Percentiles rank a stretch among this genome's conserved stretches.
phyloP scores from a whole-genome alignment of 345 rosid genomes.

The Citrus cavaleriei region DNA sequence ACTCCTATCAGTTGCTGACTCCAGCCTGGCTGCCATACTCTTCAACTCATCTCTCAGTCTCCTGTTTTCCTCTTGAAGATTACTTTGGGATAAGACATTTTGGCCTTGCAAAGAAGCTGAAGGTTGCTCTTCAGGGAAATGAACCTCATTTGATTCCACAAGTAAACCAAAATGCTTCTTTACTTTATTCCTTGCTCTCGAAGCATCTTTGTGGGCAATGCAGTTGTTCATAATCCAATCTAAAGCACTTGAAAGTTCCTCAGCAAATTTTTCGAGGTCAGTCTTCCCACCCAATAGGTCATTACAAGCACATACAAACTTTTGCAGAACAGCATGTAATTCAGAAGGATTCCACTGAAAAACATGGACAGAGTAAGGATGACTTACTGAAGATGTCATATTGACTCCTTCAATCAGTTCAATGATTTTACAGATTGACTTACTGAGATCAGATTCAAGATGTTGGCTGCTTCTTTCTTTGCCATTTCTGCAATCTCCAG shows the following conservation, averaged over 20 bases:
- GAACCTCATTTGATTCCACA: constrained; percentile 15
- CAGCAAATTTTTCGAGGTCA: constrained; percentile 30
- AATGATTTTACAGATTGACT: constrained; percentile 42
- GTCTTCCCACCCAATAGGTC: constrained; percentile 33
- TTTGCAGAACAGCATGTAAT: constrained; percentile 29
- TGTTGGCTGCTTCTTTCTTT: constrained; percentile 15
- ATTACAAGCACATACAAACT: constrained; percentile 32
- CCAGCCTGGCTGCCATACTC: constrained; percentile 37
- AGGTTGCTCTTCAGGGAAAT: constrained; percentile 16
- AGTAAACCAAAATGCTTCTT: constrained; percentile 42
- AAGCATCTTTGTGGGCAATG: constrained; percentile 29
- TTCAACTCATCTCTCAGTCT: constrained; percentile 40
- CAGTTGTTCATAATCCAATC: constrained; percentile 45
- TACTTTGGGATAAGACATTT: constrained; percentile 2
- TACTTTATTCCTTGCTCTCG: constrained; percentile 56
- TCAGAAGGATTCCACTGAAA: constrained; percentile 46
- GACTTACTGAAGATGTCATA: constrained; percentile 9
- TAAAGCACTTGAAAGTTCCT: constrained; percentile 35
- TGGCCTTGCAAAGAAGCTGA: constrained; percentile 6
- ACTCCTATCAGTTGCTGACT: constrained; percentile 27
- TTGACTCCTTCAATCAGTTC: constrained; percentile 37
- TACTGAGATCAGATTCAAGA: constrained; percentile 22
- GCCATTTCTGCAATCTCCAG: constrained; percentile 20
- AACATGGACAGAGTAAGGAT: constrained; percentile 33
- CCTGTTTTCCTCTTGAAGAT: constrained; percentile 38